Percentiles rank a stretch among this genome's conserved stretches.
Evolutionary conservation across 345 rosid species (phyloP).

Genomic region (Excoecaria cochinchinensis): DNA sequence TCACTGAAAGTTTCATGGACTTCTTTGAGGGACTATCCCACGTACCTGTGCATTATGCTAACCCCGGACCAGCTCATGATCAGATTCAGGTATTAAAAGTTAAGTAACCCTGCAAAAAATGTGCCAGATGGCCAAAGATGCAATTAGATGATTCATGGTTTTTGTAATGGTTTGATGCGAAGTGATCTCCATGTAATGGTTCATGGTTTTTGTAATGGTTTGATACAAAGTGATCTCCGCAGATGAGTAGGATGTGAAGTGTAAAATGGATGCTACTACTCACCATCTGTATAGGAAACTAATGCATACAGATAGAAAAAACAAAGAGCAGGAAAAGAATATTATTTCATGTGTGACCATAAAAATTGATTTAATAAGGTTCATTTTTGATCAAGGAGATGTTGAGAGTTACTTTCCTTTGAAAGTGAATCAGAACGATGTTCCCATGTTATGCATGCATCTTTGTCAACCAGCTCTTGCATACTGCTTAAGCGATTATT

Average conservation of each 20-base stretch:
- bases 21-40: slow-evolving; percentile 53
- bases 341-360: neutral
- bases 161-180: slow-evolving; percentile 14
- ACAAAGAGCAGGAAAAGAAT: neutral
- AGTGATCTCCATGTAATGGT: neutral
- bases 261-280: neutral
- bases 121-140: slow-evolving; percentile 1
- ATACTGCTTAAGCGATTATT: neutral
- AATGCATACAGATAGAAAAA: neutral
- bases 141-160: slow-evolving; percentile 20
- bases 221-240: slow-evolving; percentile 9
- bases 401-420: neutral
- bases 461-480: neutral
- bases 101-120: neutral
- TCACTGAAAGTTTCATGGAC: slow-evolving; percentile 57
- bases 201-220: slow-evolving; percentile 21
- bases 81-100: slow-evolving; percentile 57
- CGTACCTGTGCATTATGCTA: slow-evolving; percentile 39
- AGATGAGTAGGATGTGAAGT: slow-evolving; percentile 5
- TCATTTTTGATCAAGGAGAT: neutral
- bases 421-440: neutral
- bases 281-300: neutral
- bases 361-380: neutral
- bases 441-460: neutral
- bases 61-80: slow-evolving; percentile 37